Percentiles rank a stretch among this genome's conserved stretches.
phyloP scores from a whole-genome alignment of 495 filamentous ascomycete species.

The Rhypophila decipiens region DNA sequence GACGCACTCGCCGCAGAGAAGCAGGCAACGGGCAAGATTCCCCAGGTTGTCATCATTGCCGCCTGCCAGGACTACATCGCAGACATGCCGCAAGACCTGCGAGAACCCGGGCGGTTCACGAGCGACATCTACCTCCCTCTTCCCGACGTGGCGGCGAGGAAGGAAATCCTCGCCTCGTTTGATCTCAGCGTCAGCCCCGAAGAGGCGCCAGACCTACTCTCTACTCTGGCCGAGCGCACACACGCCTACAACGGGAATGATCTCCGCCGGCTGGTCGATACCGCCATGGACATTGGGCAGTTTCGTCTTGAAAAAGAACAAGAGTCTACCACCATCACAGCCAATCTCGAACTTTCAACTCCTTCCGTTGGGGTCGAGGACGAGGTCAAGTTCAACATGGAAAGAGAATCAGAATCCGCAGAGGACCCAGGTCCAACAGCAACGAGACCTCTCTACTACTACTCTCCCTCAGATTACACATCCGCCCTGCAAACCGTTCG shows the following conservation, averaged over 20 bases:
- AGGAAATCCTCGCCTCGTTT: constrained; percentile 62
- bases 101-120: constrained; percentile 58
- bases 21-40: constrained; percentile 25
- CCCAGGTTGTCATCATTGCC: constrained; percentile 58
- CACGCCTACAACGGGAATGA: constrained; percentile 50
- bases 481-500: constrained; percentile 43
- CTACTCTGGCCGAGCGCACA: constrained; percentile 42
- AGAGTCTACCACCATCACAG: constrained; percentile 7
- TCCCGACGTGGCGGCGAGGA: constrained; percentile 64
- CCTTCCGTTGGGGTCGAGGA: background rate
- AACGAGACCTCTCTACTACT: background rate
- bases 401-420: background rate
- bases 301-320: constrained; percentile 7
- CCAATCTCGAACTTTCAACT: background rate
- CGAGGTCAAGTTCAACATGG: background rate
- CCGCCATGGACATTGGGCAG: constrained; percentile 26
- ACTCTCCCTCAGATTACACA: constrained; percentile 35
- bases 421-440: background rate
- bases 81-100: constrained; percentile 67
- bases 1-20: constrained; percentile 39
- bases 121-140: constrained; percentile 74
- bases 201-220: constrained; percentile 30
- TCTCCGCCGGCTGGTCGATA: constrained; percentile 35
- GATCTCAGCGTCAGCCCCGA: constrained; percentile 29
- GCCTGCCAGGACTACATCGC: constrained; percentile 66